Percentiles rank a stretch among this genome's conserved stretches.
Conservation (phyloP, 1,284 basidiomycete genomes). For the Malassezia sympodialis region DNA sequence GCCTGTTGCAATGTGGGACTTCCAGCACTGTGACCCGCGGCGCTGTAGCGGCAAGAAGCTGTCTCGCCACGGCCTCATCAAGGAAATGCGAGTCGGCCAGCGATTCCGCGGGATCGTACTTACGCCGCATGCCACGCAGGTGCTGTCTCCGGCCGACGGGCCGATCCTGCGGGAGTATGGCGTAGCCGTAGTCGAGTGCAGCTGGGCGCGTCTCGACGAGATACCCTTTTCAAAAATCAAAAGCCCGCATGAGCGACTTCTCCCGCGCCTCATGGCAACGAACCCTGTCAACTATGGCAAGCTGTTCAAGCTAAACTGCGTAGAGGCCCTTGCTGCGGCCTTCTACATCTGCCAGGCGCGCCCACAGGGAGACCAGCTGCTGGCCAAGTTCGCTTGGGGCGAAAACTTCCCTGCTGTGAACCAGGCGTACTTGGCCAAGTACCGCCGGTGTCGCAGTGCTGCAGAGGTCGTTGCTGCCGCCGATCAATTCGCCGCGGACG, state of each 20-base stretch:
- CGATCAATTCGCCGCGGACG: slow-evolving; percentile 28
- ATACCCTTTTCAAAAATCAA: slow-evolving; percentile 88
- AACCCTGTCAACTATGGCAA: slow-evolving; percentile 47
- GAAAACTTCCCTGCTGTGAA: slow-evolving; percentile 37
- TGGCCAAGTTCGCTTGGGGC: slow-evolving; percentile 41
- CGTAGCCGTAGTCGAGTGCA: slow-evolving; percentile 90
- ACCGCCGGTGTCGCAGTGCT: slow-evolving; percentile 23
- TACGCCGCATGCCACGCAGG: slow-evolving; percentile 77
- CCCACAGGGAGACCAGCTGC: slow-evolving; percentile 27
- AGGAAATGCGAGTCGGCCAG: slow-evolving; percentile 70
- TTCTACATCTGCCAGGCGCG: slow-evolving; percentile 33
- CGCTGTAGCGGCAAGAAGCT: slow-evolving; percentile 93
- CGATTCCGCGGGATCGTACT: slow-evolving; percentile 84
- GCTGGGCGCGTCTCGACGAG: slow-evolving; percentile 88
- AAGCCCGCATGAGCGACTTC: slow-evolving; percentile 76
- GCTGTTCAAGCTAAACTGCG: slow-evolving; percentile 44
- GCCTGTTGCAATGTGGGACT: slow-evolving; percentile 56
- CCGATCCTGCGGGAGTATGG: slow-evolving; percentile 68
- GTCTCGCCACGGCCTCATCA: slow-evolving; percentile 71
- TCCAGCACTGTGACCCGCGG: slow-evolving; percentile 89
- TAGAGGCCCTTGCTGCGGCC: slow-evolving; percentile 41
- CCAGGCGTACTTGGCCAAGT: slow-evolving; percentile 25
- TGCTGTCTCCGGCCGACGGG: slow-evolving; percentile 72
- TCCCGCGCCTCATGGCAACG: slow-evolving; percentile 43
- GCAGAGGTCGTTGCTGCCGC: slow-evolving; percentile 24